Conservation (phyloP, 2,329 filamentous ascomycete species). For the Fusarium torulosum region DNA sequence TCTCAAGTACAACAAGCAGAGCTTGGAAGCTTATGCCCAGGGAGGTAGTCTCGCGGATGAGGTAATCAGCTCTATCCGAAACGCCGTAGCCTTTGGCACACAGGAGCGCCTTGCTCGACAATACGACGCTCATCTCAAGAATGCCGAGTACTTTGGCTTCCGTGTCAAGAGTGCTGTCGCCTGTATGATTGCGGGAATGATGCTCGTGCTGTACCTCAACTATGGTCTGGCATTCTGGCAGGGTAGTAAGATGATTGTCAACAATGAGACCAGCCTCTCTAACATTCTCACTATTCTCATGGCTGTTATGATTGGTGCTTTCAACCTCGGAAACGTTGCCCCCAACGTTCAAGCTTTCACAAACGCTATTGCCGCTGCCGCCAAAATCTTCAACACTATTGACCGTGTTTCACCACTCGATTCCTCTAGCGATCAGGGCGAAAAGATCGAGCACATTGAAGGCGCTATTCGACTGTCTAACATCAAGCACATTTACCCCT, state of each 20-base stretch:
- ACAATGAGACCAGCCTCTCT: constrained; percentile 73
- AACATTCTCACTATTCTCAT: constrained; percentile 87
- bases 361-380: constrained; percentile 83
- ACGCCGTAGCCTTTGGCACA: constrained; percentile 91
- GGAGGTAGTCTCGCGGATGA: constrained; percentile 94
- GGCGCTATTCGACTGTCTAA: constrained; percentile 85
- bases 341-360: constrained; percentile 90
- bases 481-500: constrained; percentile 95
- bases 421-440: constrained; percentile 76
- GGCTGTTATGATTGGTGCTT: constrained; percentile 92
- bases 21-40: constrained; percentile 81
- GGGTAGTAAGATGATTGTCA: constrained; percentile 79
- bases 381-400: constrained; percentile 95
- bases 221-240: constrained; percentile 92
- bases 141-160: constrained; percentile 81
- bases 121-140: constrained; percentile 80
- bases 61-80: constrained; percentile 92
- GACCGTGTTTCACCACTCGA: constrained; percentile 89
- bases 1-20: constrained; percentile 82
- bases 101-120: constrained; percentile 90
- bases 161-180: constrained; percentile 79
- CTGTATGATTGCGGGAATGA: constrained; percentile 85
- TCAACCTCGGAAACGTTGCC: constrained; percentile 87
- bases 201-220: constrained; percentile 86
- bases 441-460: constrained; percentile 77